Evolutionary conservation across 306 rosid species (phyloP), one percentile per base, ranked within the genome.

Genomic region (Vigna radiata): DNA sequence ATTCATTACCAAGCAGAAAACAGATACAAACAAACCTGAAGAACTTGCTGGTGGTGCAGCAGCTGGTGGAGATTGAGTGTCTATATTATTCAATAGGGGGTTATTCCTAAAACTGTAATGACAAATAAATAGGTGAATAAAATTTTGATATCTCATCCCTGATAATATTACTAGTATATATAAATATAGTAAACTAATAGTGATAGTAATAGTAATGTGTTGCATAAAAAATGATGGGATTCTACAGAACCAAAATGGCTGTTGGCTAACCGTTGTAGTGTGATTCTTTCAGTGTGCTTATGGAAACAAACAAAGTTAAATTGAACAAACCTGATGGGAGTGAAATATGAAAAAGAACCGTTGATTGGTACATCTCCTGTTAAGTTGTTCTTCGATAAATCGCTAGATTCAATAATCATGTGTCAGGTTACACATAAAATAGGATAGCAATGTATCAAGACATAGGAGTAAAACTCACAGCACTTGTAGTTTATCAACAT

Each of bases 261-360:
- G 10, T 63, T 19, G 37, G 58, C 23, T 25, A 68, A 15, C 21
- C 15, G 18, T 23, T 46, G 43, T 12, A 13, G 55, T 48, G 44
- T 44, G 14, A 39, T 25, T 68, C 43, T 23, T 9, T 9, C 12
- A 68, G 47, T 17, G 59, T 47, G 37, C 9, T 68, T 48, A 68
- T 47, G 4, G 2, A 76, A 49, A 77, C 15, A 8, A 49, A 50
- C 27, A 79, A 62, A 19, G 16, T 54, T 27, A 65, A 33, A 65
- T 52, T 55, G 77, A 47, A 60, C 83, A 58, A 68, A 96, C 99
- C 98, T 96, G 91, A 87, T 88, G 47, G 97, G 94, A 75, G 98
- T 91, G 84, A 96, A 92, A 27, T 77, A 46, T 46, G 88, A 81
- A 88, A 96, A 96, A 33, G 99, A 92, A 76, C 99, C 99, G 68